A percentile compares a stretch with the other conserved stretches of the same genome.
phyloP scores from a whole-genome alignment of 2,329 filamentous ascomycete species.

The Scleromitrula shiraiana region DNA sequence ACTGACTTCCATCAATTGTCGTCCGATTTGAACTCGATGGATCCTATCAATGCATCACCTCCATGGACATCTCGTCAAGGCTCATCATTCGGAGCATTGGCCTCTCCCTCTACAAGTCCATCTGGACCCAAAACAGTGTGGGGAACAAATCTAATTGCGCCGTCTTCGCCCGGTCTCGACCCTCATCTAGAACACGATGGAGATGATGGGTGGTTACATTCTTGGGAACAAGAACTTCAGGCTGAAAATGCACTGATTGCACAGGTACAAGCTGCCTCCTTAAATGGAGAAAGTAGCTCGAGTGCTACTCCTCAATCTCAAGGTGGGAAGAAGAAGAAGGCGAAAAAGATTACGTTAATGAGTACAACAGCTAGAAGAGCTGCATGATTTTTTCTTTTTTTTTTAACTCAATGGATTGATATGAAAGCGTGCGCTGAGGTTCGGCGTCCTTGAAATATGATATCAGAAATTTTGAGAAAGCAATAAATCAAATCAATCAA shows the following conservation, averaged over 20 bases:
- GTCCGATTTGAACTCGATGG: slow-evolving; percentile 41
- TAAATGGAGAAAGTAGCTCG: slow-evolving; percentile 23
- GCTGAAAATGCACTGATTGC: slow-evolving; percentile 51
- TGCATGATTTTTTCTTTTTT: slow-evolving; percentile 26
- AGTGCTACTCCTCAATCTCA: slow-evolving; percentile 3
- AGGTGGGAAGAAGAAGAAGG: slow-evolving; percentile 57
- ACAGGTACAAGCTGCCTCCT: slow-evolving; percentile 49
- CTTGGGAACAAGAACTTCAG: slow-evolving; percentile 69
- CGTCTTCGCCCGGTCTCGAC: slow-evolving; percentile 48
- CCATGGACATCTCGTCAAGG: slow-evolving; percentile 48
- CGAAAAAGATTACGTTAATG: slow-evolving; percentile 66
- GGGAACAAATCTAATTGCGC: slow-evolving; percentile 68
- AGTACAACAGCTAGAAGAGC: slow-evolving; percentile 44
- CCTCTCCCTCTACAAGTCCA: slow-evolving; percentile 75
- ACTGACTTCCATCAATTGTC: slow-evolving; percentile 68
- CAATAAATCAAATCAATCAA: neutral
- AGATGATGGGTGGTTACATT: slow-evolving; percentile 82
- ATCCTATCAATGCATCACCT: slow-evolving; percentile 38
- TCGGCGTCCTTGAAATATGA: slow-evolving; percentile 3
- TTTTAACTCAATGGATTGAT: neutral
- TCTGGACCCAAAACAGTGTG: slow-evolving; percentile 74
- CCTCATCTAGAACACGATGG: slow-evolving; percentile 27
- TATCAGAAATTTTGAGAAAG: neutral
- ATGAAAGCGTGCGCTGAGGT: neutral
- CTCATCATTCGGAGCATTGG: slow-evolving; percentile 58